phyloP scores from a whole-genome alignment of 2,329 filamentous ascomycete genomes.

The Fusarium sp. region DNA sequence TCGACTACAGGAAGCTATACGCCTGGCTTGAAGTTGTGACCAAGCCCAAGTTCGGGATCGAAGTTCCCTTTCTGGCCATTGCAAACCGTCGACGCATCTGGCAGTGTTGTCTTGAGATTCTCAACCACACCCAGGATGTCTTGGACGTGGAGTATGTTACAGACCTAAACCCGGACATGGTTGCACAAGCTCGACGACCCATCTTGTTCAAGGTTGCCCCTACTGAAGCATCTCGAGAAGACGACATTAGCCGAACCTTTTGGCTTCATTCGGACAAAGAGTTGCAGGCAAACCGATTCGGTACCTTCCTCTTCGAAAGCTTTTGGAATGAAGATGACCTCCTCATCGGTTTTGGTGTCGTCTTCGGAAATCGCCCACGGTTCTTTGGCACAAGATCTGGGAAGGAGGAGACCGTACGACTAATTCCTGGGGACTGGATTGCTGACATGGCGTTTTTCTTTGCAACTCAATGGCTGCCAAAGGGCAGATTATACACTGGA shows the following conservation, averaged over 20 bases:
- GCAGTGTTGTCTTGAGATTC: not conserved
- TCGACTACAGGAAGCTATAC: slow-evolving; percentile 3
- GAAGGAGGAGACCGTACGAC: not conserved
- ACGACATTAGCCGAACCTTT: not conserved
- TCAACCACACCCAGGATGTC: not conserved
- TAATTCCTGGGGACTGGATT: not conserved
- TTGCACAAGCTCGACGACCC: not conserved
- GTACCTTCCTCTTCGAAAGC: not conserved
- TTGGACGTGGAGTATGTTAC: no score
- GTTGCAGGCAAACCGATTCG: not conserved
- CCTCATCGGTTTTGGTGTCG: slow-evolving; percentile 4
- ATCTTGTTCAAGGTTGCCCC: not conserved
- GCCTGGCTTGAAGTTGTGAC: slow-evolving; percentile 3
- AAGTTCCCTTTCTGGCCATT: slow-evolving; percentile 3
- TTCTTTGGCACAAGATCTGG: not conserved
- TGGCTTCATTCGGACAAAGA: slow-evolving; percentile 6
- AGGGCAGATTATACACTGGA: no score
- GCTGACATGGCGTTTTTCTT: not conserved
- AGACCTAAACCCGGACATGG: not conserved
- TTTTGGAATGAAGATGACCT: not conserved
- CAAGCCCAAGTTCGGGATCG: not conserved
- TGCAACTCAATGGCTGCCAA: no score
- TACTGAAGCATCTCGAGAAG: not conserved
- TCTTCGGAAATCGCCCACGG: not conserved
- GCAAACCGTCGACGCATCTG: slow-evolving; percentile 20